Base-by-base conservation (phyloP, 2,329 filamentous ascomycete species). In the Paecilomyces sp. region DNA sequence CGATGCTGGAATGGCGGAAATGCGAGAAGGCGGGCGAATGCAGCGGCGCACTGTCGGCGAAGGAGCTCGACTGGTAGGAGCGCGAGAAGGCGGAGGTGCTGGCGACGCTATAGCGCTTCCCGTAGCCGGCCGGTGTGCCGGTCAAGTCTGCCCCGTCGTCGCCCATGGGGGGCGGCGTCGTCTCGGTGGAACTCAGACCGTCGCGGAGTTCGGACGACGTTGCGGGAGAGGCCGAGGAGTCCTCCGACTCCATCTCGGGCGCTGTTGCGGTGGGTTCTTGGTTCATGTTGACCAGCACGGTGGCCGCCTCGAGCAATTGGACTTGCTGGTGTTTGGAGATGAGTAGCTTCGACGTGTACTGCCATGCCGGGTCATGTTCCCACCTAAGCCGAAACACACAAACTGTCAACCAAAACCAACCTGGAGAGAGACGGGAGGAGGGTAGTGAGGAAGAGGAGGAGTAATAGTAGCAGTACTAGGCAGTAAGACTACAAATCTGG, bases 291-390 rank as follows among this genome's bases (percentile, higher is more conserved):
- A 97, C 88, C 65, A 99, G 82, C 57, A 97, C 94, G n/a, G 92
- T 96, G 47, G 94, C 94, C 50, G 94, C 94, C 78, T 99, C 94
- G 61, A 99, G 85, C 62, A 99, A 84, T 76, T 99, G 94, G 57
- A 99, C 94, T 80, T 99, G 94, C 79, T 99, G 94, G 77, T 99
- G 94, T 83, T 99, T 99, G 68, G 93, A 97, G 69, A 99, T 97
- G 74, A 97, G 87, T 73, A 97, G 83, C 80, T 97, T 97, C 68
- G 94, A 97, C 59, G 94, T 99, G 74, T 89, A 88, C 57, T 92
- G 90, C 94, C 94, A 99, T 80, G 96, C 91, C 67, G 94, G 93
- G 75, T 95, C 96, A 79, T 99, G 94, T 81, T 99, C 94, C 94
- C 94, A 99, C 84, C 93, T 99, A 85, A 63, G 56, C 61, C 28